Base-by-base conservation (phyloP, 78 protist species). In the Dictyostelium intermedium region DNA sequence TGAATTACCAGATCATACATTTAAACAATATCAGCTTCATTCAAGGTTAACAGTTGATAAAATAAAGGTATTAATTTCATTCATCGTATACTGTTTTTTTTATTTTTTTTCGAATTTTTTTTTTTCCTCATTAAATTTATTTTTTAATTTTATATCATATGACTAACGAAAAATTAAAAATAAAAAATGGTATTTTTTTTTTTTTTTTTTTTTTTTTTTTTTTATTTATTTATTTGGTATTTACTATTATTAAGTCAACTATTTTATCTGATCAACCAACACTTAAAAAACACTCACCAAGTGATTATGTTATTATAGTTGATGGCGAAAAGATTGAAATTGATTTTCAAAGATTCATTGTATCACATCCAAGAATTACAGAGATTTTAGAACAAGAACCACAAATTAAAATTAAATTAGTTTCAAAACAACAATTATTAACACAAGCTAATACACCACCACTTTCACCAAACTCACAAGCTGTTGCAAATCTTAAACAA, bases 11-110 rank as follows among this genome's bases (percentile, higher is more conserved):
- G 78, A 89, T 80, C 79, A 47, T 10, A 45, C 87, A 18, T 56
- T 34, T 37, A 89, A 89, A 47, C 25, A 41, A 63, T 89, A 80
- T 76, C 82, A 69, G 80, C 80, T 89, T 18, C 86, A 61, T 80
- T 69, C 93, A 20, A 89, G 93, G 82, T 43, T 27, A 9, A 89
- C 93, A 27, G 93, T 89, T 2, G 93, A 89, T 89, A 89, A 89
- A 70, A 89, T 89, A 45, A 89, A 89, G 72, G 93, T 89, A 79
- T 16, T 45, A 10, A 45, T 45, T 45, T 16, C 10, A 50, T 50
- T 43, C 56, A 23, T 77, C 74, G 34, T 16, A 27, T 32, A 3
- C 3, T 35, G 5, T 32, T 73, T 11, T 2, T 35, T 14, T 73
- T 13, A 5, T 73, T 16, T 73, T 32, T 73, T 14, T 35, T 32